Conservation (phyloP, 2,329 filamentous ascomycete species). For the Xylaria sp. region DNA sequence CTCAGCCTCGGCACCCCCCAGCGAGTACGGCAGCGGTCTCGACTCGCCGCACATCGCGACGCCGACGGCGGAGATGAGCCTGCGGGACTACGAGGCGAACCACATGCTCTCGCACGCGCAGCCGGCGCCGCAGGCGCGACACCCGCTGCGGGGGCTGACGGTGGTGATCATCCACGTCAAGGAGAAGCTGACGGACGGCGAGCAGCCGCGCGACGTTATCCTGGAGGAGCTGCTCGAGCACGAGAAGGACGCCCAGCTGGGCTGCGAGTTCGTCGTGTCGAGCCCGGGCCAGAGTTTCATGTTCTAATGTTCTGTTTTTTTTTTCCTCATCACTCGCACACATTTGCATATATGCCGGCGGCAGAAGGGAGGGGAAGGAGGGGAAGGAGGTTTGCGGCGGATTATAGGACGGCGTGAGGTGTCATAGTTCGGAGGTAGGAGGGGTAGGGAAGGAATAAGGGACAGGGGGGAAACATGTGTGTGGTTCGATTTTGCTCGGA, state of each 20-base stretch:
- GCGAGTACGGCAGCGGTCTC: constrained; percentile 22
- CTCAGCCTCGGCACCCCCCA: constrained; percentile 11
- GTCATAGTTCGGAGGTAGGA: background rate
- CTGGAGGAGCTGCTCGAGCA: constrained; percentile 68
- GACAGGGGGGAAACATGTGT: no score
- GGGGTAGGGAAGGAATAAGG: no score
- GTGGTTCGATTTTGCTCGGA: constrained; percentile 2
- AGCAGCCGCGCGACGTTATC: constrained; percentile 66
- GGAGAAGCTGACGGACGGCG: constrained; percentile 76
- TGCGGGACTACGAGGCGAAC: constrained; percentile 41
- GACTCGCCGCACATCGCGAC: constrained; percentile 50
- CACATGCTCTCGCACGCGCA: background rate
- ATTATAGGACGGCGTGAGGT: constrained; percentile 14
- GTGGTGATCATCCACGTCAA: constrained; percentile 95
- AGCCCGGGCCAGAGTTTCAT: constrained; percentile 63
- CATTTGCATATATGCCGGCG: constrained; percentile 14
- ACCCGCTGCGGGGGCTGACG: constrained; percentile 70
- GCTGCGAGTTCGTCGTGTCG: constrained; percentile 79
- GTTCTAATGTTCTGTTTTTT: constrained; percentile 41
- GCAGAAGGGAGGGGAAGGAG: no score
- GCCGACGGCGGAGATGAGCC: constrained; percentile 50
- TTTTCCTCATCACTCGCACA: background rate
- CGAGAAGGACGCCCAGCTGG: constrained; percentile 67
- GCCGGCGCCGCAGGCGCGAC: constrained; percentile 29
- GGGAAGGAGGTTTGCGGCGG: background rate